Evolutionary conservation across 192 early-diverging fungal genomes (phyloP).

Genomic region (Coemansia brasiliensis): DNA sequence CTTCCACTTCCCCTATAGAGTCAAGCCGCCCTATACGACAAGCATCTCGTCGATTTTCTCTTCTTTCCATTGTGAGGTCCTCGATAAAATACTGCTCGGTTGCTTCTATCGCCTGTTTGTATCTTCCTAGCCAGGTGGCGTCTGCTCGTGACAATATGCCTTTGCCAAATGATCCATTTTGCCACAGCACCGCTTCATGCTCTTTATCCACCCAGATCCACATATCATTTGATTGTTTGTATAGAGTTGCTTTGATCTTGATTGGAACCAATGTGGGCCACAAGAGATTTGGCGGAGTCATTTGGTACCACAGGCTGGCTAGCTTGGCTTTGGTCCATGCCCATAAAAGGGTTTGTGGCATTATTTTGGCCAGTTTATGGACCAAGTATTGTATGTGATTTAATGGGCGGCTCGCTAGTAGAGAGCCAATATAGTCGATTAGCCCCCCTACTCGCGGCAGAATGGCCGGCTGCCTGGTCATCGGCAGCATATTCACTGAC

Average conservation of each 20-base stretch:
- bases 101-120: conserved; percentile 1
- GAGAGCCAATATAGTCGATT: conserved; percentile 6
- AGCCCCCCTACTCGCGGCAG: conserved; percentile 29
- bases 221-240: background rate
- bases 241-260: conserved; percentile 14
- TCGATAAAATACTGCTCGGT: conserved; percentile 12
- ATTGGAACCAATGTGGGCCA: conserved; percentile 23
- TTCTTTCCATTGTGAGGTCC: conserved; percentile 37
- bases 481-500: conserved; percentile 10
- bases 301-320: background rate
- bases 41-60: conserved; percentile 14
- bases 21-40: background rate
- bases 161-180: conserved; percentile 72
- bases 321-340: no score
- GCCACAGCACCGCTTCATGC: conserved; percentile 52
- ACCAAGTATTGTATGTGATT: no score
- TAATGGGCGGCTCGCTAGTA: background rate
- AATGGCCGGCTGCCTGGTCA: conserved; percentile 26
- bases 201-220: conserved; percentile 22
- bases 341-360: no score
- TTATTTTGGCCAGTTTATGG: no score
- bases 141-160: conserved; percentile 77
- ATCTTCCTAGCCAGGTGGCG: conserved; percentile 67
- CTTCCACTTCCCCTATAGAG: conserved; percentile 1
- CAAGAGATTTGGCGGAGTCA: conserved; percentile 21